phyloP scores from a whole-genome alignment of 805 yeast species.

The Ogataea kodamae region DNA sequence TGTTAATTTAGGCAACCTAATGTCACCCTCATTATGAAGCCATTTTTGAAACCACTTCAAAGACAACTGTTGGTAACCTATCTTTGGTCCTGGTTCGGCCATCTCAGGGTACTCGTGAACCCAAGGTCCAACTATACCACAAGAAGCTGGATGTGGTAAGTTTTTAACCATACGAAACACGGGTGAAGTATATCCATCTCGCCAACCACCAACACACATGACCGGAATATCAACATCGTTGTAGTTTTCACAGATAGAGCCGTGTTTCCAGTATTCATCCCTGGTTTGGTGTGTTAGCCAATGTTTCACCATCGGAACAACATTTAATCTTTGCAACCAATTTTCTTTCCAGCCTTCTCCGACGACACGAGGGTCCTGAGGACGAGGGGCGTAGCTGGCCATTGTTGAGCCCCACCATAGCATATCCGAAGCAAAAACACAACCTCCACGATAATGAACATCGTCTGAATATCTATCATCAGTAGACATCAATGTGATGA shows the following conservation, averaged over 20 bases:
- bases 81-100: constrained; percentile 43
- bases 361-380: constrained; percentile 42
- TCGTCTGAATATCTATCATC: constrained; percentile 47
- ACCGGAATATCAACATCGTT: constrained; percentile 40
- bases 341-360: constrained; percentile 39
- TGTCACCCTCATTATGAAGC: constrained; percentile 26
- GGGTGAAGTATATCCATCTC: constrained; percentile 45
- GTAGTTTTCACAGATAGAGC: constrained; percentile 42
- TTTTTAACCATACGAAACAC: constrained; percentile 42
- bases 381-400: constrained; percentile 43
- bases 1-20: constrained; percentile 35
- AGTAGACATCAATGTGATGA: constrained; percentile 44
- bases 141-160: constrained; percentile 38
- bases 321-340: constrained; percentile 38
- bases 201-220: constrained; percentile 44
- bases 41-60: constrained; percentile 41
- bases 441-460: constrained; percentile 48
- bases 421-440: constrained; percentile 44
- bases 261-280: constrained; percentile 47
- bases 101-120: constrained; percentile 48
- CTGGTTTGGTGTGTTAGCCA: constrained; percentile 44
- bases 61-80: constrained; percentile 42
- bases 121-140: constrained; percentile 45
- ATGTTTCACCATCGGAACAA: constrained; percentile 38
- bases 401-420: constrained; percentile 50